A percentile compares a stretch with the other conserved stretches of the same genome.
phyloP scores from a whole-genome alignment of 2,329 filamentous ascomycete species.

The Talaromyces verruculosus region DNA sequence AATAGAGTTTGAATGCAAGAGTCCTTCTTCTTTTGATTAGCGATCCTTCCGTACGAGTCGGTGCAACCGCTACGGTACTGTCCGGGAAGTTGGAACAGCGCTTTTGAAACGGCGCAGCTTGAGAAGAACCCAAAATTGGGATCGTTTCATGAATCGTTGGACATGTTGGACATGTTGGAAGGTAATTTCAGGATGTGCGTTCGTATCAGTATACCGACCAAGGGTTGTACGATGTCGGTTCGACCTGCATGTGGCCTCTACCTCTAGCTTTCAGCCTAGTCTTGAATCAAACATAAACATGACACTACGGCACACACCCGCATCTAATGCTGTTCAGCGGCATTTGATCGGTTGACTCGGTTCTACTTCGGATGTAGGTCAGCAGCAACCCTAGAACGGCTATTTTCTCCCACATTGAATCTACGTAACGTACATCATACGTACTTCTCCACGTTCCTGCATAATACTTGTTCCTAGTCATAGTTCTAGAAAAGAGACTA shows the following conservation, averaged over 20 bases:
- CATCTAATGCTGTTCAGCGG: neutral
- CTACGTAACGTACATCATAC: neutral
- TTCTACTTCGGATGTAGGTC: neutral
- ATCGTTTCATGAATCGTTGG: neutral
- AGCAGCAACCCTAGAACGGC: neutral
- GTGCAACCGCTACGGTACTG: neutral
- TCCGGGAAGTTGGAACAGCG: neutral
- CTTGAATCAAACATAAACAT: neutral
- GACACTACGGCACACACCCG: neutral
- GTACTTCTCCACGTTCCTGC: neutral
- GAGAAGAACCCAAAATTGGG: neutral
- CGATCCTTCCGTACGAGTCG: neutral
- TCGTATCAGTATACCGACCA: neutral
- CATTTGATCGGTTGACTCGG: neutral
- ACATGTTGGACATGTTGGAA: too few relatives aligned
- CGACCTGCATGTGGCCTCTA: neutral
- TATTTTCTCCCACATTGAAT: neutral
- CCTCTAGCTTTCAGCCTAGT: neutral
- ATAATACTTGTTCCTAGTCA: neutral
- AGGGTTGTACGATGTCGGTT: neutral
- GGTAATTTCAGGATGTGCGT: too few relatives aligned
- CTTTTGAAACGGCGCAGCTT: neutral
- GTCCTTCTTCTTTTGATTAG: slow-evolving; percentile 7
- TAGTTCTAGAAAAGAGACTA: neutral
- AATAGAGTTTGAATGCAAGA: slow-evolving; percentile 1